Base-by-base conservation (phyloP, 176 grass and related monocot species). In the Thalia dealbata region DNA sequence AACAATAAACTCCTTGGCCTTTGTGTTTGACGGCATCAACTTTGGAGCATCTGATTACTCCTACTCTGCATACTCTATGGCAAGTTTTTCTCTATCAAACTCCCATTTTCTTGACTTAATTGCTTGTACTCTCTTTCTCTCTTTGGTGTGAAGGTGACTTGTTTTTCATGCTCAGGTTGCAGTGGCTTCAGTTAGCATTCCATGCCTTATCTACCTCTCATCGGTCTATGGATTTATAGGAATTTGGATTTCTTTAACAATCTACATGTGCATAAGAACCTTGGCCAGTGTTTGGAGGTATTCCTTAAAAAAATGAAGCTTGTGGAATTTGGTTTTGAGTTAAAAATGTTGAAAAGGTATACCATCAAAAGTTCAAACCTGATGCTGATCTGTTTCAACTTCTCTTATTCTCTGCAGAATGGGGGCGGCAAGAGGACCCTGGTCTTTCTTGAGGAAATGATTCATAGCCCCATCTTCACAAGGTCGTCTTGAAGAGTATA, bases 21-120 rank as follows among this genome's bases (percentile, higher is more conserved):
- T 99, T 63, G 95, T 99, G n/a, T 99, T 99, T 62, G 95, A 99
- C 50, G 95, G 95, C 67, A 87, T 99, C 76, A 99, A 99, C 77
- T 99, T 93, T 61, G 95, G 95, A 67, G 89, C 90, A 12, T 91
- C 87, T 61, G 95, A 99, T 66, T 99, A 93, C 78, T 82, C 83
- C 15, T 99, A 78, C 78, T 73, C 95, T 75, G 95, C 95, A 18
- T 99, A 95, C 73, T 99, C 95, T 24, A 99, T 99, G 95, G 95
- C 89, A 83, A 77, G 79, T 62, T n/a, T n/a, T n/a, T n/a, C n/a
- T n/a, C n/a, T n/a, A n/a, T n/a, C n/a, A n/a, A n/a, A n/a, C n/a
- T n/a, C n/a, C n/a, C n/a, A n/a, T n/a, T n/a, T n/a, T n/a, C n/a
- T n/a, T n/a, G n/a, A n/a, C n/a, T n/a, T n/a, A n/a, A n/a, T n/a